A percentile compares a stretch with the other conserved stretches of the same genome.
phyloP scores from a whole-genome alignment of 306 rosid genomes.

The Dalbergia cochinchinensis region DNA sequence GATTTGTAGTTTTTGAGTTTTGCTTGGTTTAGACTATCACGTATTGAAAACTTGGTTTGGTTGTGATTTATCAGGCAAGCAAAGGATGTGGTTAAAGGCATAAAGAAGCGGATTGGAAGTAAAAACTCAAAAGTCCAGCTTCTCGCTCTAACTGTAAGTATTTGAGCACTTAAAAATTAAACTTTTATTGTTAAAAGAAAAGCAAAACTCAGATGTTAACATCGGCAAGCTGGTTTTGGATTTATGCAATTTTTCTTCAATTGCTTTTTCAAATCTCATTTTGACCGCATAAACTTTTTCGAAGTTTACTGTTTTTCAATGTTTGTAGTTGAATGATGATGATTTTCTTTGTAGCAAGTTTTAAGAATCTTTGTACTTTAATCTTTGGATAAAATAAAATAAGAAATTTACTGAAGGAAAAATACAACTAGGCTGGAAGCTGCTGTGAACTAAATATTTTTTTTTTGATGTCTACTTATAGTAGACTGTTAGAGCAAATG shows the following conservation, averaged over 20 bases:
- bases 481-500: too few relatives aligned
- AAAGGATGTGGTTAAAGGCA: conserved; percentile 83
- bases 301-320: conserved; percentile 6
- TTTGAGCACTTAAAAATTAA: background rate
- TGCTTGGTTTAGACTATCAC: conserved; percentile 16
- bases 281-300: background rate
- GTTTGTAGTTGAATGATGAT: conserved; percentile 7
- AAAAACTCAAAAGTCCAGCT: conserved; percentile 90
- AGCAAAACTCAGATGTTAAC: conserved; percentile 13
- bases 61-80: conserved; percentile 76
- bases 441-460: too few relatives aligned
- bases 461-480: too few relatives aligned
- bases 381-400: background rate
- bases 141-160: conserved; percentile 84
- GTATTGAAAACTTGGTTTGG: conserved; percentile 44
- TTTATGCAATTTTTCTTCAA: conserved; percentile 26
- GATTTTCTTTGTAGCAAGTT: conserved; percentile 10
- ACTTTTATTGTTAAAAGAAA: too few relatives aligned
- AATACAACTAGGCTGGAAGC: too few relatives aligned
- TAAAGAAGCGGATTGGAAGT: conserved; percentile 92
- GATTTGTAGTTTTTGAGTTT: conserved; percentile 5
- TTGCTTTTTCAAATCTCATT: conserved; percentile 16
- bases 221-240: conserved; percentile 7
- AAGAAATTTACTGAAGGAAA: too few relatives aligned
- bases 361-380: background rate